A percentile compares a stretch with the other conserved stretches of the same genome.
Conservation (phyloP, 805 yeast genomes). For the Myxozyma neotropica region DNA sequence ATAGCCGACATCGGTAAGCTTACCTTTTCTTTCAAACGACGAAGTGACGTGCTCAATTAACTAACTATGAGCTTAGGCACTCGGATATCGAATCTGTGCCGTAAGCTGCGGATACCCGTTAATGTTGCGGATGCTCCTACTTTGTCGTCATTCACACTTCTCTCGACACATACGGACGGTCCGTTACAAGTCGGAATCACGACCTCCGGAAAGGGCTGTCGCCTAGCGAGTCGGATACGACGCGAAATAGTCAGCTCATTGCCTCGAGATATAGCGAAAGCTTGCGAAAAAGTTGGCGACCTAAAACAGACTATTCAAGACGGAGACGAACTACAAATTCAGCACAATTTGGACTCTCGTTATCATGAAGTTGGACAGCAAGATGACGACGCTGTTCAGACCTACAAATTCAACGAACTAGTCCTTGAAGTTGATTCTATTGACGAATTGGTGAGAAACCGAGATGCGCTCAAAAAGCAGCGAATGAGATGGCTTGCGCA, state of each 20-base stretch:
- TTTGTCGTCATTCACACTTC: constrained; percentile 70
- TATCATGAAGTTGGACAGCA: constrained; percentile 51
- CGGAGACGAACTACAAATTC: constrained; percentile 50
- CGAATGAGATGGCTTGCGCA: constrained; percentile 85
- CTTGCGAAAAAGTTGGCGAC: constrained; percentile 69
- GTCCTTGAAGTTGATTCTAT: constrained; percentile 56
- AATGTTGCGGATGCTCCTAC: constrained; percentile 76
- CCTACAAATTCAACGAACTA: constrained; percentile 59
- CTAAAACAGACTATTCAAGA: constrained; percentile 59
- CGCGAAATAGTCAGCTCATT: constrained; percentile 65
- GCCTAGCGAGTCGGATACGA: constrained; percentile 75
- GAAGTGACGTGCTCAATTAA: background rate
- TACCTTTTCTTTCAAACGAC: too few relatives aligned
- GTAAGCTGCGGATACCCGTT: constrained; percentile 71
- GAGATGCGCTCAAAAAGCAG: constrained; percentile 45
- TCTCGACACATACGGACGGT: constrained; percentile 72
- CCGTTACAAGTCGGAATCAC: constrained; percentile 79
- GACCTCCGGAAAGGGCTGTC: constrained; percentile 88
- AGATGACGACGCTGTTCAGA: constrained; percentile 72
- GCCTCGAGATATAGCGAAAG: constrained; percentile 69
- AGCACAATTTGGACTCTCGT: constrained; percentile 10
- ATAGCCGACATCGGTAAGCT: constrained; percentile 9
- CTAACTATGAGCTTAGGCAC: constrained; percentile 39
- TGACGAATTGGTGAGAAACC: constrained; percentile 33
- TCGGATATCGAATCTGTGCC: constrained; percentile 56